Evolutionary conservation across 768 basidiomycete genomes (phyloP).

Genomic region (Rhizopogon roseolus): DNA sequence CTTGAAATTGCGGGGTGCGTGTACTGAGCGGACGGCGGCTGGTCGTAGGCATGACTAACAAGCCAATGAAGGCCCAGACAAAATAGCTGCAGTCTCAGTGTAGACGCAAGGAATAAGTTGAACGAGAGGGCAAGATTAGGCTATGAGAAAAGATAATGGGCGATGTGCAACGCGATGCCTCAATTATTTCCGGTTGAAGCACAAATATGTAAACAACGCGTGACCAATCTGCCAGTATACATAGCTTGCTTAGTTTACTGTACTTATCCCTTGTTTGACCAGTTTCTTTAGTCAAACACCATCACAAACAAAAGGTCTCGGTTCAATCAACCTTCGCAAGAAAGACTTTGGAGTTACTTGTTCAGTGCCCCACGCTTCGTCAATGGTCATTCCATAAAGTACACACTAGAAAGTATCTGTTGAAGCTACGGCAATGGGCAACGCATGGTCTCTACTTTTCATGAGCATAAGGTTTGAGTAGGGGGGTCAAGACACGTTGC

Average conservation of each 20-base stretch:
- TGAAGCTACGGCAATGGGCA: too few species aligned
- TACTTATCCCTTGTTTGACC: too few species aligned
- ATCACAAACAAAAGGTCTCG: too few species aligned
- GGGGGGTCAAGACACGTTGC: neutral
- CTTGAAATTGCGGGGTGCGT: conserved; percentile 32
- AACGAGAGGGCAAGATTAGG: neutral
- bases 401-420: too few species aligned
- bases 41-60: conserved; percentile 35
- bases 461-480: neutral
- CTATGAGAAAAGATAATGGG: neutral
- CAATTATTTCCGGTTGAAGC: neutral
- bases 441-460: too few species aligned
- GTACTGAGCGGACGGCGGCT: conserved; percentile 45
- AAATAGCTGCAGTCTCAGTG: neutral
- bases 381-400: too few species aligned
- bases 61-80: neutral
- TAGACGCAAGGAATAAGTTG: neutral
- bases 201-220: conserved; percentile 1
- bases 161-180: neutral
- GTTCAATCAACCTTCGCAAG: too few species aligned
- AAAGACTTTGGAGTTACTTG: too few species aligned
- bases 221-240: too few species aligned
- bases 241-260: too few species aligned
- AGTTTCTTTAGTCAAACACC: too few species aligned
- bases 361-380: too few species aligned